phyloP scores from a whole-genome alignment of 331 rosid genomes.

The Pyracantha coccinea region DNA sequence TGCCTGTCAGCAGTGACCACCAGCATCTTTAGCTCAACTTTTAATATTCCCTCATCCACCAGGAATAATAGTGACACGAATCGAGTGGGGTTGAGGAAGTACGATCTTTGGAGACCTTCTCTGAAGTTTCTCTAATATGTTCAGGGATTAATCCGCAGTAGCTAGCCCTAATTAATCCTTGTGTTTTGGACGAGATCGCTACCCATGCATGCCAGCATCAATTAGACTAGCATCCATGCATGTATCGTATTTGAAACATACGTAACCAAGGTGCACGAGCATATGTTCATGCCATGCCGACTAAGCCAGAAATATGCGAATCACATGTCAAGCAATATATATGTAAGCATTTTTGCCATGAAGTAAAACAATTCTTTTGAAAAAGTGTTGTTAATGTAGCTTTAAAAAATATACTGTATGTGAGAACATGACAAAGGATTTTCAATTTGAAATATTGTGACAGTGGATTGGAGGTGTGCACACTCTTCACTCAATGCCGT shows the following conservation, averaged over 20 bases:
- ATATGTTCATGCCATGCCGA: not conserved
- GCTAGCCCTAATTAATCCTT: not conserved
- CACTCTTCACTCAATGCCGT: not conserved
- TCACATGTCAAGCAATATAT: not conserved
- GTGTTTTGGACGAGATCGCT: not conserved
- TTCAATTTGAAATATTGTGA: not conserved
- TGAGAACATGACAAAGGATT: not conserved
- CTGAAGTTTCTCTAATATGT: conserved; percentile 23
- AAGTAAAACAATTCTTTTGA: too few species aligned
- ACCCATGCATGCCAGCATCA: not conserved
- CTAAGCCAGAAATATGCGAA: not conserved
- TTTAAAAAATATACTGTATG: too few species aligned
- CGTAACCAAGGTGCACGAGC: not conserved
- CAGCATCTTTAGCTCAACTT: not conserved
- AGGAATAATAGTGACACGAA: not conserved
- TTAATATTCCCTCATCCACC: not conserved
- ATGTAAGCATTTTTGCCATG: too few species aligned
- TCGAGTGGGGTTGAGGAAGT: not conserved
- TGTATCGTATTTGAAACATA: not conserved
- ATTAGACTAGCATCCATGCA: not conserved
- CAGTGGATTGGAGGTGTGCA: not conserved
- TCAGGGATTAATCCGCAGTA: not conserved
- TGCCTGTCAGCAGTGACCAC: not conserved
- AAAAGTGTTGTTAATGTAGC: too few species aligned
- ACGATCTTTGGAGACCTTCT: conserved; percentile 14